Evolutionary conservation across 345 rosid species (phyloP).

Genomic region (Linum tenue): DNA sequence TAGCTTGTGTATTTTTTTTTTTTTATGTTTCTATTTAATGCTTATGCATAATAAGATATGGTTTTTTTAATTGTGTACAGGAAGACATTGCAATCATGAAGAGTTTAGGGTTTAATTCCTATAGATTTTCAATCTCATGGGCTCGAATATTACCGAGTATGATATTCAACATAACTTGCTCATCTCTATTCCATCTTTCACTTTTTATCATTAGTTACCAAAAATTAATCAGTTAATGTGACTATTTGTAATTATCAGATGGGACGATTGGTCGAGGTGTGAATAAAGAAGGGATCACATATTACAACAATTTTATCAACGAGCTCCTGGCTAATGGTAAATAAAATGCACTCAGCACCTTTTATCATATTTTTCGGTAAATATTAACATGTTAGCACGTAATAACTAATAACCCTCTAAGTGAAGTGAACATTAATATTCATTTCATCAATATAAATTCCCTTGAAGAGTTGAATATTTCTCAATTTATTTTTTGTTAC

Average conservation of each 20-base stretch:
- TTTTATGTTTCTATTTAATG: too few species aligned
- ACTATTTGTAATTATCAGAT: neutral
- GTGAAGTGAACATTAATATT: too few species aligned
- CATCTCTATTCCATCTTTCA: too few species aligned
- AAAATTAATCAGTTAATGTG: too few species aligned
- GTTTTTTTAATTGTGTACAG: too few species aligned
- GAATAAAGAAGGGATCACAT: conserved; percentile 4
- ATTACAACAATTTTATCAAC: conserved; percentile 9
- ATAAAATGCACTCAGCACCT: too few species aligned
- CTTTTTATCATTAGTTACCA: too few species aligned
- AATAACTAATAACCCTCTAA: too few species aligned
- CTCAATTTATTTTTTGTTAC: neutral
- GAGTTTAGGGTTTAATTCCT: conserved; percentile 2
- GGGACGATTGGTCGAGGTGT: conserved; percentile 4
- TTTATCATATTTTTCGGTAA: too few species aligned
- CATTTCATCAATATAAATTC: too few species aligned
- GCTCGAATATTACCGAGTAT: conserved; percentile 5
- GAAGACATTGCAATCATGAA: conserved; percentile 14
- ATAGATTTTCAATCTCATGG: conserved; percentile 15
- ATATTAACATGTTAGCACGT: too few species aligned
- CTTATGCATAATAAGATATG: neutral
- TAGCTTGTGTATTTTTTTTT: too few species aligned
- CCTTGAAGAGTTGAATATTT: neutral
- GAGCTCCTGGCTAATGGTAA: conserved; percentile 1
- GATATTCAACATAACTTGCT: neutral